Base-by-base conservation (phyloP, 2,329 filamentous ascomycete species). In the Fusarium multiceps region DNA sequence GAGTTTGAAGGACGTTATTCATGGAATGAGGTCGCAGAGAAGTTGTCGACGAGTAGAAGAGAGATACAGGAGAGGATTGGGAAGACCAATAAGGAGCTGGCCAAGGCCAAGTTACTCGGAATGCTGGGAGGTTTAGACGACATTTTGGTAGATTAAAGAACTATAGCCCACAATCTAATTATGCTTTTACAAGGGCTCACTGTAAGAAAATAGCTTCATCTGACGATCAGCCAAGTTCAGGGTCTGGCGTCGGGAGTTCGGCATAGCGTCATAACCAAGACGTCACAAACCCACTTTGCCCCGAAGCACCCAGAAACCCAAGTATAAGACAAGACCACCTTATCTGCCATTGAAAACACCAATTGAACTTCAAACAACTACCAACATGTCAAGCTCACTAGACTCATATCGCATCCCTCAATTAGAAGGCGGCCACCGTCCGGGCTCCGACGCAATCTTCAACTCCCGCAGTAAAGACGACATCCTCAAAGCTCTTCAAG, bases 221-320 rank as follows among this genome's bases (percentile, higher is more conserved):
- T 28, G 10, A 21, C 45, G 28, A 25, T 28, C 27, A 54, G 3
- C 21, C n/a, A n/a, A 34, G 20, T 32, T 1, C 13, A 2, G n/a
- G 32, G 30, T 42, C 47, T 54, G 27, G 21, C 9, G 21, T 27
- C 16, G 45, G 50, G 30, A 30, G 28, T 2, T 64, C 59, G 61
- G 43, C 59, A 64, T 32, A 41, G 21, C 30, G n/a, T 41, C 25
- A 64, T 58, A 46, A 23, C 4, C 3, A 34, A 64, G 45, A 64
- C 61, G 61, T 64, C 45, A 64, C 59, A 20, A 47, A 40, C 41
- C 61, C 61, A 64, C 61, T 58, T 64, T 50, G 25, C 7, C 4
- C 30, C 25, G 5, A 12, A 20, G 1, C 3, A 20, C 11, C 43
- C 18, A 46, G 37, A 11, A 14, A 3, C 13, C 12, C 25, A 6